Conservation (phyloP, 148 eudicot genomes). For the Camellia lanceoleosa region DNA sequence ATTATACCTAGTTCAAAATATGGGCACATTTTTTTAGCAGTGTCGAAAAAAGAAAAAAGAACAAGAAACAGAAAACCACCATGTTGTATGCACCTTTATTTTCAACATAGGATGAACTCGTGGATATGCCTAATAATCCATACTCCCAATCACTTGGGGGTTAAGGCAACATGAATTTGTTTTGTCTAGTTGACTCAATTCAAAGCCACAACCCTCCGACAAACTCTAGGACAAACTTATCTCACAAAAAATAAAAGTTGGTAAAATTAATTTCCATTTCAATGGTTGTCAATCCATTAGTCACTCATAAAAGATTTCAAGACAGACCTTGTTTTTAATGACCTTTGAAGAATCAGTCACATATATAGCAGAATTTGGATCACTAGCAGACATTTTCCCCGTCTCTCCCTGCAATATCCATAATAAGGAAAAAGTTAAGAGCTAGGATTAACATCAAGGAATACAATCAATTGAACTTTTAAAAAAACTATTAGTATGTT, state of each 20-base stretch:
- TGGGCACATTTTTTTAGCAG: too few species aligned
- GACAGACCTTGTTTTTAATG: conserved; percentile 73
- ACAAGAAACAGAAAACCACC: too few species aligned
- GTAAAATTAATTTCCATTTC: background rate
- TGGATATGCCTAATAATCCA: background rate
- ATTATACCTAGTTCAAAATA: too few species aligned
- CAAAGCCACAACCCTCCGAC: background rate
- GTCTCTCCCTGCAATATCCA: conserved; percentile 69
- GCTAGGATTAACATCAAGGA: background rate
- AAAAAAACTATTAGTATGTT: background rate
- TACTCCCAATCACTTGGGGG: background rate
- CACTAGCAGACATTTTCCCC: conserved; percentile 98
- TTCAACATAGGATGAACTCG: background rate
- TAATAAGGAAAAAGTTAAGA: background rate
- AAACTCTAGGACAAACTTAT: background rate
- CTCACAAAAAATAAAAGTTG: background rate
- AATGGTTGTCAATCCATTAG: background rate
- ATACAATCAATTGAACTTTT: background rate
- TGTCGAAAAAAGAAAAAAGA: too few species aligned
- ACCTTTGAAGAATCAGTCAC: conserved; percentile 92
- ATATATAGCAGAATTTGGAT: conserved; percentile 93
- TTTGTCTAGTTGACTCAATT: background rate
- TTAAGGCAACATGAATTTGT: background rate
- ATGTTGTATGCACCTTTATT: background rate
- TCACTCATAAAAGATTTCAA: background rate